Evolutionary conservation across 768 basidiomycete species (phyloP).

Genomic region (Leccinum olivaceopallidum): DNA sequence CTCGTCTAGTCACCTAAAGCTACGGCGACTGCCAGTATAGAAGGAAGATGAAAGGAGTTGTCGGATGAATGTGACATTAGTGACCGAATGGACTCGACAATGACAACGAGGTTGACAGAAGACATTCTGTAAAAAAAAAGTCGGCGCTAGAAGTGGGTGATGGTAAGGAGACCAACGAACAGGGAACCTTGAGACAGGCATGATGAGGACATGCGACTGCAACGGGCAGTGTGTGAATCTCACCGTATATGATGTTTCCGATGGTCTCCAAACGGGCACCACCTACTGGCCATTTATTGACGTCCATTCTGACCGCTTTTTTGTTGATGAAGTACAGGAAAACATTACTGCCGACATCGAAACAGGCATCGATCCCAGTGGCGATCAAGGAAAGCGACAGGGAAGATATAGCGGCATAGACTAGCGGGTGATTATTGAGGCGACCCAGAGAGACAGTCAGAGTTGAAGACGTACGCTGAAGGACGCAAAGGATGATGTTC

Average conservation of each 20-base stretch:
- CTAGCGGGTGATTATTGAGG: conserved; percentile 37
- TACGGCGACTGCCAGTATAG: conserved; percentile 78
- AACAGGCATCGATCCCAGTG: conserved; percentile 86
- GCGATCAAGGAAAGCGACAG: conserved; percentile 84
- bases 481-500: conserved; percentile 69
- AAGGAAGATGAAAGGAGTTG: conserved; percentile 72
- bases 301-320: conserved; percentile 69
- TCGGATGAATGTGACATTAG: conserved; percentile 59
- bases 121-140: conserved; percentile 61
- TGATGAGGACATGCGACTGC: conserved; percentile 5
- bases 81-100: conserved; percentile 83
- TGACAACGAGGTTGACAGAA: conserved; percentile 86
- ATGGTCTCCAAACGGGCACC: conserved; percentile 90
- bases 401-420: conserved; percentile 91
- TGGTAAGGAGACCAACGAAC: conserved; percentile 29
- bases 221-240: neutral
- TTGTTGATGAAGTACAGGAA: conserved; percentile 79
- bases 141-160: neutral
- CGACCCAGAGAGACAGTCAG: neutral
- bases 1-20: conserved; percentile 57
- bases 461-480: conserved; percentile 53
- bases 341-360: conserved; percentile 81
- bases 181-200: conserved; percentile 42
- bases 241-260: conserved; percentile 85
- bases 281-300: conserved; percentile 89